Percentiles rank a stretch among this genome's conserved stretches.
phyloP scores from a whole-genome alignment of 495 filamentous ascomycete genomes.

The Friedmanniomyces simplex region DNA sequence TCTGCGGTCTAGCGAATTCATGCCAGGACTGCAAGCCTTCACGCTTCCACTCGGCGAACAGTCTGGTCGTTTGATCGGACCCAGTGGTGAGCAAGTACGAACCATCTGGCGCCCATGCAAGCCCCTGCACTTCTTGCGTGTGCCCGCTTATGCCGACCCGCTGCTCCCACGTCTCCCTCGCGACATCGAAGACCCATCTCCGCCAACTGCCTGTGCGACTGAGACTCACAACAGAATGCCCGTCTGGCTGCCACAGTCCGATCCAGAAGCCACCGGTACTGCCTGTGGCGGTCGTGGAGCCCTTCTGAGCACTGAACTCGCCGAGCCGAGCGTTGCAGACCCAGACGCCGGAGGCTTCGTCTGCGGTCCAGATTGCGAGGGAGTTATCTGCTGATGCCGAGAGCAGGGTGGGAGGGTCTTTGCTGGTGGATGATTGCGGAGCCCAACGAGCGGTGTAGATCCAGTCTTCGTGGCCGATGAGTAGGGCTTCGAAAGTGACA shows the following conservation, averaged over 20 bases:
- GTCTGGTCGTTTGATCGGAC: conserved; percentile 86
- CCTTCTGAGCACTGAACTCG: conserved; percentile 87
- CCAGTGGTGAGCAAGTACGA: conserved; percentile 80
- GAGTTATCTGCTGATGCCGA: conserved; percentile 94
- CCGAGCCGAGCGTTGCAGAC: conserved; percentile 72
- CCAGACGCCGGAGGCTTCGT: conserved; percentile 79
- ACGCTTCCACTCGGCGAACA: conserved; percentile 74
- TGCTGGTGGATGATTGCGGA: conserved; percentile 21
- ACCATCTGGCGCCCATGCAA: conserved; percentile 76
- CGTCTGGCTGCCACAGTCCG: conserved; percentile 80
- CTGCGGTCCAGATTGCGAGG: conserved; percentile 80
- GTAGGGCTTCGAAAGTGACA: conserved; percentile 85
- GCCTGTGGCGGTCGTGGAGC: conserved; percentile 88
- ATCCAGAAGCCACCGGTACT: conserved; percentile 95
- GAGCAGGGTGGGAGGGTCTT: conserved; percentile 57
- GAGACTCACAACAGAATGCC: conserved; percentile 62
- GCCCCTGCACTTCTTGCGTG: conserved; percentile 62
- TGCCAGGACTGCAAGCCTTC: conserved; percentile 60
- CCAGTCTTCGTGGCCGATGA: conserved; percentile 97
- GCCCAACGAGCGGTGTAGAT: conserved; percentile 81
- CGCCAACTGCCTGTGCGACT: conserved; percentile 92
- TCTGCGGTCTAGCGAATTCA: conserved; percentile 90
- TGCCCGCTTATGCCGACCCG: conserved; percentile 73
- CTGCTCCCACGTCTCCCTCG: conserved; percentile 61
- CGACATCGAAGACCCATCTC: conserved; percentile 52